Evolutionary conservation across 1,284 basidiomycete genomes (phyloP), one percentile per base, ranked within the genome.

Genomic region (Cutaneotrichosporon cyanovorans): DNA sequence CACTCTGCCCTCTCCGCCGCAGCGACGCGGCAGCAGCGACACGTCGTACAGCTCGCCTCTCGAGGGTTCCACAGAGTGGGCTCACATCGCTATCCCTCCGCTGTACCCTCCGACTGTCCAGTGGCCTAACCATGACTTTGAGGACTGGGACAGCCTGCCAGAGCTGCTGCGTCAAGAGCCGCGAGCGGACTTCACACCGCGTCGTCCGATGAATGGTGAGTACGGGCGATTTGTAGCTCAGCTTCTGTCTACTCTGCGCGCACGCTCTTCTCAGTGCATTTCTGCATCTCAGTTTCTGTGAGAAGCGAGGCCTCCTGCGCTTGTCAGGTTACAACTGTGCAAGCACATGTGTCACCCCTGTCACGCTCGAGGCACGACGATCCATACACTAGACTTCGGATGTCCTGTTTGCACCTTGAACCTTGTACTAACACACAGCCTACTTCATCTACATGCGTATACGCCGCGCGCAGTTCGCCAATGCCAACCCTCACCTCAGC

Each of bases 371-470:
- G 19, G 25, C 7, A 12, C 25, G 25, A 28, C 7, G 9, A 21
- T 31, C 25, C 9, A 15, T 12, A 40, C 16, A 18, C 38, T 14
- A 14, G 18, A 33, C 20, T n/a, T 33, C 12, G 4, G 12, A 30
- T 21, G 7, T 15, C 11, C 20, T 37, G 36, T 25, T 41, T 11
- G 22, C 40, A 7, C 30, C 19, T 5, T 22, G n/a, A n/a, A n/a
- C n/a, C n/a, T n/a, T n/a, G n/a, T n/a, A n/a, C n/a, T n/a, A 32
- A 11, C 31, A 32, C 31, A 1, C 41, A 51, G 53, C 48, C 38
- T 55, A 50, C 47, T 55, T 55, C 36, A 47, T 55, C 33, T 55
- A 51, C 47, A 55, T 55, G 53, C 50, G 47, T 5, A 33, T 50
- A 2, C 53, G 53, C 12, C 47, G 53, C 15, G 37, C 50, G n/a